These are phyloP conservation scores for Hypoxylon sp. DNA, from an alignment of 2,329 filamentous ascomycete genomes.

Conservation along the genomic window DNA sequence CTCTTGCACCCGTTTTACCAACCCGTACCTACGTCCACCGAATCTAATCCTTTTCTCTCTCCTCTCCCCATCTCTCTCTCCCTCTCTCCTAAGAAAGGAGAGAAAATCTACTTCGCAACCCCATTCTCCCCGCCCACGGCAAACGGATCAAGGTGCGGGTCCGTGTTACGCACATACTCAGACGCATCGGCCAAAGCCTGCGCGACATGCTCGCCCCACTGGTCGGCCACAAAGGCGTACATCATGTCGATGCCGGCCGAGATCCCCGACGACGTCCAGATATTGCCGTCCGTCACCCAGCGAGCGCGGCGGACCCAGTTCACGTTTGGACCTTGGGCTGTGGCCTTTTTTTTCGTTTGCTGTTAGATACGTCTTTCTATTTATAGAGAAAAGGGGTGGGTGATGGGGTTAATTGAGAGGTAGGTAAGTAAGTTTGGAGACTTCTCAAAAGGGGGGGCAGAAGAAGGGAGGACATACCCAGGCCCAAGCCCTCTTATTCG, in stretches of 20 bases:
- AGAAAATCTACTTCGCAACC: slow-evolving; percentile 10
- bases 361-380: background rate
- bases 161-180: slow-evolving; percentile 71
- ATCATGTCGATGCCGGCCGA: slow-evolving; percentile 73
- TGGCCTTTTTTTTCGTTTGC: slow-evolving; percentile 47
- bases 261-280: slow-evolving; percentile 76
- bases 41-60: no score
- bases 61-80: background rate
- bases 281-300: slow-evolving; percentile 75
- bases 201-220: slow-evolving; percentile 68
- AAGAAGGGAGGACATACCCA: slow-evolving; percentile 54
- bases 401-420: background rate
- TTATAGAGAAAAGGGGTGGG: background rate
- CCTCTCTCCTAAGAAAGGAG: background rate
- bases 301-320: slow-evolving; percentile 73
- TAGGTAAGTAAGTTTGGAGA: background rate
- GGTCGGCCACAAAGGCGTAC: slow-evolving; percentile 68
- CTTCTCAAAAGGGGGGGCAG: background rate
- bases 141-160: slow-evolving; percentile 69
- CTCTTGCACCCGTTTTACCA: background rate
- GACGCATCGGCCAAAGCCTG: slow-evolving; percentile 63
- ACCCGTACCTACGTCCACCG: no score
- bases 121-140: slow-evolving; percentile 18
- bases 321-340: slow-evolving; percentile 63
- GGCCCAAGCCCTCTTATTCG: slow-evolving; percentile 73